Evolutionary conservation across 2,329 filamentous ascomycete genomes (phyloP).

Genomic region (Lachnum nothofagi): DNA sequence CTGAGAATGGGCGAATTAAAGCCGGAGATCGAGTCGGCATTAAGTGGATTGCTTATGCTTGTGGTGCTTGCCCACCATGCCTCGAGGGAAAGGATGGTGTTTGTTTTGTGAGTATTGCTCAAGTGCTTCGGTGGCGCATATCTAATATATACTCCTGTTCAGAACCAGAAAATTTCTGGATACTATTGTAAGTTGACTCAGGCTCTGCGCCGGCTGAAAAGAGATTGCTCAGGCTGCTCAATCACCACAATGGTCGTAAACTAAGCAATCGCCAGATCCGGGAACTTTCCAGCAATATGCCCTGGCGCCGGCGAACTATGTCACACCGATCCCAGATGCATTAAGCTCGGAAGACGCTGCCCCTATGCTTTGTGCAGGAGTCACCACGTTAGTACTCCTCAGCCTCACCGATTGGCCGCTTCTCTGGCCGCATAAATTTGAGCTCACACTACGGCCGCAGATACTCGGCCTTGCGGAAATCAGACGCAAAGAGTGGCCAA

Average conservation of each 20-base stretch:
- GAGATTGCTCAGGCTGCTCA: too few species aligned
- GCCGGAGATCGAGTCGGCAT: conserved; percentile 66
- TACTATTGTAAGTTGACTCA: conserved; percentile 51
- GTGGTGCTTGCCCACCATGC: conserved; percentile 47
- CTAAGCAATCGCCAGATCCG: conserved; percentile 35
- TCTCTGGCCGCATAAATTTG: conserved; percentile 23
- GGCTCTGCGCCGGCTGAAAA: too few species aligned
- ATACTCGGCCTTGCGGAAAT: conserved; percentile 61
- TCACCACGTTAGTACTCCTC: conserved; percentile 46
- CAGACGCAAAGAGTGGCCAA: conserved; percentile 42
- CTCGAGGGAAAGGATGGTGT: conserved; percentile 57
- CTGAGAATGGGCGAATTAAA: conserved; percentile 51
- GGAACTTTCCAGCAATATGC: conserved; percentile 71
- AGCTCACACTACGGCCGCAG: conserved; percentile 21
- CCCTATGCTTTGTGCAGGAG: conserved; percentile 62
- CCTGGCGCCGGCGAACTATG: conserved; percentile 59
- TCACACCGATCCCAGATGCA: conserved; percentile 62
- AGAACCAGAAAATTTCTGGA: conserved; percentile 54
- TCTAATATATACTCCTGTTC: conserved; percentile 6
- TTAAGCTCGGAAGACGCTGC: conserved; percentile 57
- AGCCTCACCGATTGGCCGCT: conserved; percentile 15
- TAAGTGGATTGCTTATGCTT: conserved; percentile 55
- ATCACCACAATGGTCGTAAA: neutral
- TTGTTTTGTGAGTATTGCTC: conserved; percentile 52
- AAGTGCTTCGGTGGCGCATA: neutral